A percentile compares a stretch with the other conserved stretches of the same genome.
These are phyloP conservation scores for Porodaedalea pini DNA, from an alignment of 1,284 basidiomycete species.

Conservation along the genomic window DNA sequence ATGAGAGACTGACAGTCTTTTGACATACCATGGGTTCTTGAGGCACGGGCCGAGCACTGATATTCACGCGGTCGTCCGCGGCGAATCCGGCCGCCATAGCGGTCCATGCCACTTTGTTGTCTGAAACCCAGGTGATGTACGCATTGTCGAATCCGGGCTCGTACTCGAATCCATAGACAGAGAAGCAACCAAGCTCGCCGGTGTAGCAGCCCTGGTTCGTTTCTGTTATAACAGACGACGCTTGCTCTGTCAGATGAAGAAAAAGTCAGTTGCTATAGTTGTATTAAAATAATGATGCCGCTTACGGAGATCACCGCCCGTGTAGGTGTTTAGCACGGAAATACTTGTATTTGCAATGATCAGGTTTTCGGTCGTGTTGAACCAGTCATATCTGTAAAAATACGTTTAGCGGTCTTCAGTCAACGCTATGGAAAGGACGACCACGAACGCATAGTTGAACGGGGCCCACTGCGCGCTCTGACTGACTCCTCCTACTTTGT, in stretches of 20 bases:
- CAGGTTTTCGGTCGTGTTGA: conserved; percentile 42
- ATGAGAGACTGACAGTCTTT: not conserved
- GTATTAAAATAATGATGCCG: not conserved
- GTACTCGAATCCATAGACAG: conserved; percentile 65
- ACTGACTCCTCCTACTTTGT: conserved; percentile 36
- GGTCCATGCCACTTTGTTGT: conserved; percentile 46
- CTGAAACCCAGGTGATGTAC: conserved; percentile 24
- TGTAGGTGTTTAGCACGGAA: conserved; percentile 49
- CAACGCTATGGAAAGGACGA: not conserved
- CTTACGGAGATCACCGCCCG: conserved; percentile 44
- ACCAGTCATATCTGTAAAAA: conserved; percentile 34
- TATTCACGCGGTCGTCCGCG: conserved; percentile 46
- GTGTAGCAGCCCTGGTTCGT: conserved; percentile 43
- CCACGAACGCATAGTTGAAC: conserved; percentile 36
- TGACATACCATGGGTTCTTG: conserved; percentile 57
- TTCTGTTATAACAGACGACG: conserved; percentile 34
- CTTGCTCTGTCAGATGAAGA: conserved; percentile 37
- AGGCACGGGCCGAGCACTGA: conserved; percentile 56
- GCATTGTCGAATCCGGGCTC: conserved; percentile 36
- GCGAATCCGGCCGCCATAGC: conserved; percentile 53
- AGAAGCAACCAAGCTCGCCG: conserved; percentile 42
- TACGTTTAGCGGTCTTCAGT: not conserved
- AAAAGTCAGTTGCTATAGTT: not conserved
- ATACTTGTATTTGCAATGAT: conserved; percentile 41
- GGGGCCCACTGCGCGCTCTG: conserved; percentile 50